These are phyloP conservation scores for Penicillium ochrochloron DNA, from an alignment of 495 filamentous ascomycete species.

Conservation along the genomic window DNA sequence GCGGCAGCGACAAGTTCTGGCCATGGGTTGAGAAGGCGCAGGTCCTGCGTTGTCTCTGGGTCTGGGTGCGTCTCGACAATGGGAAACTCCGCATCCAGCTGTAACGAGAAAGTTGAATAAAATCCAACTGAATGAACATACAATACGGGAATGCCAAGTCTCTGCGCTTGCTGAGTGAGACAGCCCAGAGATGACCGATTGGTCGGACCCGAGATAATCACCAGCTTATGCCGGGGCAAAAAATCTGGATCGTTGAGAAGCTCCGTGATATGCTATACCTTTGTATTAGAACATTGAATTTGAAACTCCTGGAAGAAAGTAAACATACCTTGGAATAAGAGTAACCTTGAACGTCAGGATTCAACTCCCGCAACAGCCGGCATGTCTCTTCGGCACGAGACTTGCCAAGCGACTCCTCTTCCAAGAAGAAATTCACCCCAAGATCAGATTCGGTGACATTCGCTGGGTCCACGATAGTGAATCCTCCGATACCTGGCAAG, in stretches of 20 bases:
- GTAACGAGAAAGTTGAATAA: conserved; percentile 80
- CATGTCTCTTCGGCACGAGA: conserved; percentile 80
- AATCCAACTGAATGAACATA: conserved; percentile 88
- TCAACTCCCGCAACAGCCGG: conserved; percentile 80
- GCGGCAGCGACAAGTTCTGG: conserved; percentile 69
- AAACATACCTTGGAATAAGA: conserved; percentile 51
- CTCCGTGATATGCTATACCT: conserved; percentile 41
- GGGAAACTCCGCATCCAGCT: conserved; percentile 78
- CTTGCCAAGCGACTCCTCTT: conserved; percentile 74
- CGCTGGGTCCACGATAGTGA: conserved; percentile 86
- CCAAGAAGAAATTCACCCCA: conserved; percentile 96
- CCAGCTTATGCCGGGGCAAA: conserved; percentile 66
- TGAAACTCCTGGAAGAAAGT: neutral
- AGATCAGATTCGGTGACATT: conserved; percentile 80
- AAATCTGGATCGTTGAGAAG: conserved; percentile 49
- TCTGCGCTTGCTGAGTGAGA: conserved; percentile 60
- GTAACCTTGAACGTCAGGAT: conserved; percentile 88
- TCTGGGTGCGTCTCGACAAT: conserved; percentile 97
- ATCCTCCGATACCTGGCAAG: conserved; percentile 89
- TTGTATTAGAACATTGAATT: conserved; percentile 17
- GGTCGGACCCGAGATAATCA: conserved; percentile 76
- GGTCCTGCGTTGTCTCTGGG: conserved; percentile 79
- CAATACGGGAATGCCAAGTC: conserved; percentile 73
- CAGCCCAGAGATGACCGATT: conserved; percentile 58
- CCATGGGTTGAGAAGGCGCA: conserved; percentile 88